A percentile compares a stretch with the other conserved stretches of the same genome.
These are phyloP conservation scores for Fraxinus ornus DNA, from an alignment of 305 asterid genomes.

Conservation along the genomic window DNA sequence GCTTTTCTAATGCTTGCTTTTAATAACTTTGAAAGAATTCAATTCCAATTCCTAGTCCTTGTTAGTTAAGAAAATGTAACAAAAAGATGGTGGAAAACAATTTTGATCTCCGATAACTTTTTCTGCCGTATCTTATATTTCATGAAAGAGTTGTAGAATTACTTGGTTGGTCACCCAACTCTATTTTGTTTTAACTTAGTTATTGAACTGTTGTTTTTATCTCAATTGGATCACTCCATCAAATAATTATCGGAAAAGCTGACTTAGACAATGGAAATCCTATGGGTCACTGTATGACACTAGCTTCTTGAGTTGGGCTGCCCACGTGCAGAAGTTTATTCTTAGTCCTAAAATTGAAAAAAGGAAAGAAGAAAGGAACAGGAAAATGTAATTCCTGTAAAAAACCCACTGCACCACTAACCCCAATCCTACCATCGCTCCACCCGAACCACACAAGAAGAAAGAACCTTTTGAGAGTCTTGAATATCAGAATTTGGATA, in stretches of 20 bases:
- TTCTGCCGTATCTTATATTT: background rate
- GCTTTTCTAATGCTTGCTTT: background rate
- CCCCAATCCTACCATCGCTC: background rate
- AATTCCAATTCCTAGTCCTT: background rate
- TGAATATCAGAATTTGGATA: background rate
- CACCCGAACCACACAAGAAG: background rate
- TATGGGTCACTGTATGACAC: background rate
- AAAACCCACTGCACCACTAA: background rate
- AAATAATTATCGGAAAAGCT: background rate
- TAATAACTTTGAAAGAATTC: background rate
- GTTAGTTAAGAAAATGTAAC: background rate
- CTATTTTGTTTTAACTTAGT: background rate
- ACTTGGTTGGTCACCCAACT: background rate
- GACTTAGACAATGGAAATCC: background rate
- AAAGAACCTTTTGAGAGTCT: background rate
- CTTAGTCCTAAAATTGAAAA: background rate
- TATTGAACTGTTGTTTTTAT: background rate
- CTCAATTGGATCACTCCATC: background rate
- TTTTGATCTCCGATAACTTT: background rate
- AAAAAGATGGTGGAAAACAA: background rate
- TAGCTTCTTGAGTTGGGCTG: background rate
- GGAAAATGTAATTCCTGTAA: background rate
- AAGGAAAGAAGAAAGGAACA: background rate
- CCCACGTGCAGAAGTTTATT: background rate
- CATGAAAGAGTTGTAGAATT: background rate